phyloP scores from a whole-genome alignment of 2,329 filamentous ascomycete species.

The Corynespora cassiicola region DNA sequence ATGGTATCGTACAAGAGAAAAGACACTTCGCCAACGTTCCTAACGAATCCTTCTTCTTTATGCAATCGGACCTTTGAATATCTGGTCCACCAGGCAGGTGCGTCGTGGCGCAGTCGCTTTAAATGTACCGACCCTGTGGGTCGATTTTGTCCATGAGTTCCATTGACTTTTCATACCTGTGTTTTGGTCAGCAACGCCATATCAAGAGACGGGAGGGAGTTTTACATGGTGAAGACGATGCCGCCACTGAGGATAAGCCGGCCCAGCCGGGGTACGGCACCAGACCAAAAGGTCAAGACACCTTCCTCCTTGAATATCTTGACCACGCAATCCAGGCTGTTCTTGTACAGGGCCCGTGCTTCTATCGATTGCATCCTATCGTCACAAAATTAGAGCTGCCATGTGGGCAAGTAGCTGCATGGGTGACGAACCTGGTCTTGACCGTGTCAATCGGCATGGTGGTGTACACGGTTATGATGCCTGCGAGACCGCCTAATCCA shows the following conservation, averaged over 20 bases:
- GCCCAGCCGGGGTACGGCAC: slow-evolving; percentile 83
- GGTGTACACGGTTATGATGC: slow-evolving; percentile 82
- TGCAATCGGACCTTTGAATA: too few species aligned
- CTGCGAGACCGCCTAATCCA: slow-evolving; percentile 85
- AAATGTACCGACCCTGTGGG: slow-evolving; percentile 84
- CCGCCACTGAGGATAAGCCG: slow-evolving; percentile 89
- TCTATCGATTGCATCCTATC: slow-evolving; percentile 92
- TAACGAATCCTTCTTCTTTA: too few species aligned
- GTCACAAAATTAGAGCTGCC: too few species aligned
- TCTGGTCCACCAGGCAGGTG: too few species aligned
- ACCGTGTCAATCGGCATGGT: slow-evolving; percentile 85
- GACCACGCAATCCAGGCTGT: slow-evolving; percentile 81
- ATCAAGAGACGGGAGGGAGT: slow-evolving; percentile 23
- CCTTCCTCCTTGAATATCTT: slow-evolving; percentile 91
- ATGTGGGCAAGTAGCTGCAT: slow-evolving; percentile 3
- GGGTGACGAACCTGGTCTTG: slow-evolving; percentile 71
- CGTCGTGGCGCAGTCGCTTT: too few species aligned
- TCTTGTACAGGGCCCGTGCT: slow-evolving; percentile 80
- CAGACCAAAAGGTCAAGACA: slow-evolving; percentile 89
- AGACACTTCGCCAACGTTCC: too few species aligned
- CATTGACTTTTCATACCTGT: slow-evolving; percentile 90
- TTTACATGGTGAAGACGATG: slow-evolving; percentile 93
- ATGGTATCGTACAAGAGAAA: too few species aligned
- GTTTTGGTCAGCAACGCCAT: slow-evolving; percentile 8
- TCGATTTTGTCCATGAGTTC: slow-evolving; percentile 82